Base-by-base conservation (phyloP, 176 grass and related monocot species). In the Metroxylon sagu region DNA sequence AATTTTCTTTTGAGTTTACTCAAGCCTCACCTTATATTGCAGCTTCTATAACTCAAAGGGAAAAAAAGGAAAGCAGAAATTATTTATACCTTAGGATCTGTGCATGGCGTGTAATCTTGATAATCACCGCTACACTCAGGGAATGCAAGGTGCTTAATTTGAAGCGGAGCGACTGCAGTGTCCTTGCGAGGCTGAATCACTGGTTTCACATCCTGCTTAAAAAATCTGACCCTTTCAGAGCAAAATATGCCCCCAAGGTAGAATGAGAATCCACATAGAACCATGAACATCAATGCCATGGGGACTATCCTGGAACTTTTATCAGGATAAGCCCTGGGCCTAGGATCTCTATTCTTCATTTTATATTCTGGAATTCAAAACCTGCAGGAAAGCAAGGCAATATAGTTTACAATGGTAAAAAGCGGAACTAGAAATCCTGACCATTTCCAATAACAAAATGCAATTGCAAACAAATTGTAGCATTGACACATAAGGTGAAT, bases 81-180 rank as follows among this genome's bases (percentile, higher is more conserved):
- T 51, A 17, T 59, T 48, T 25, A 29, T 79, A 85, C 83, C 83
- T 80, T 85, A 27, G 91, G 91, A 59, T 96, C 83, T 16, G 91
- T 90, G 83, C 91, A 96, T 60, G 91, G 86, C 0, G 91, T 96
- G 80, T 90, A 96, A 72, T 96, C 91, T 85, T 96, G 91, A 70
- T 73, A 57, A 18, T 90, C 77, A 4, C 56, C 69, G 15, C 83
- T 79, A 68, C 91, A 96, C 77, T 96, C 91, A 3, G 80, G 72
- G 57, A 96, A 87, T 54, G 50, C 52, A 18, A 75, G 77, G 29
- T 56, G 25, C 12, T 71, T 73, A 18, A 79, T 63, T 48, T 72
- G 72, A 71, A 60, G 57, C 54, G 53, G 62, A 54, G 73, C 71
- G 21, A 57, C 59, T 5, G 60, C 18, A 60, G 58, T 29, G 26